Conservation (phyloP, 441 rosid species). For the Heliophila coronopifolia region DNA sequence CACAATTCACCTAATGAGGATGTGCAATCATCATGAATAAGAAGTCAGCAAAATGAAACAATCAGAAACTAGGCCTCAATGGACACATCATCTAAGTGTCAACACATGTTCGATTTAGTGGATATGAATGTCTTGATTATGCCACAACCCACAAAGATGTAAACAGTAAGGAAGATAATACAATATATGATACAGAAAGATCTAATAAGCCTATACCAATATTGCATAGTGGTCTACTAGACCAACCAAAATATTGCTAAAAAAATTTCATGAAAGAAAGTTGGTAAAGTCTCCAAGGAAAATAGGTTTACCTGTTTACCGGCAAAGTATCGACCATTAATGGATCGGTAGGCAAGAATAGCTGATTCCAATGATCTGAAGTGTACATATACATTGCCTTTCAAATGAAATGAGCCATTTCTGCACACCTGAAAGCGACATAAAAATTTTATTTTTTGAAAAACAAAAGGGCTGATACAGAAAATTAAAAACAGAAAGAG, state of each 20-base stretch:
- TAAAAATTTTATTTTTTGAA: not conserved
- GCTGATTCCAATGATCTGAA: slow-evolving; percentile 80
- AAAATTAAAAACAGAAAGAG: not conserved
- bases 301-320: slow-evolving; percentile 67
- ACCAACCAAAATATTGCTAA: not conserved
- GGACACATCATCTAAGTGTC: not conserved
- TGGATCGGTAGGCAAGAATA: slow-evolving; percentile 49
- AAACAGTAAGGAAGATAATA: not conserved
- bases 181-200: not conserved
- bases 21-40: slow-evolving; percentile 1
- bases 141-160: not conserved
- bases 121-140: not conserved
- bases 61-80: slow-evolving; percentile 1
- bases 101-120: not conserved
- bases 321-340: slow-evolving; percentile 85
- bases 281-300: not conserved
- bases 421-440: slow-evolving; percentile 59
- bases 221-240: not conserved
- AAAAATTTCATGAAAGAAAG: not conserved
- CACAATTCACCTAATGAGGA: slow-evolving; percentile 61
- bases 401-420: slow-evolving; percentile 83
- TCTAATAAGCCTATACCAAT: no score
- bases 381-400: slow-evolving; percentile 85
- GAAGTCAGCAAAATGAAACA: slow-evolving; percentile 11
- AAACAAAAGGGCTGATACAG: slow-evolving; percentile 1